Conservation (phyloP, 108 stramenopile species). For the Cyclotella distinguenda region DNA sequence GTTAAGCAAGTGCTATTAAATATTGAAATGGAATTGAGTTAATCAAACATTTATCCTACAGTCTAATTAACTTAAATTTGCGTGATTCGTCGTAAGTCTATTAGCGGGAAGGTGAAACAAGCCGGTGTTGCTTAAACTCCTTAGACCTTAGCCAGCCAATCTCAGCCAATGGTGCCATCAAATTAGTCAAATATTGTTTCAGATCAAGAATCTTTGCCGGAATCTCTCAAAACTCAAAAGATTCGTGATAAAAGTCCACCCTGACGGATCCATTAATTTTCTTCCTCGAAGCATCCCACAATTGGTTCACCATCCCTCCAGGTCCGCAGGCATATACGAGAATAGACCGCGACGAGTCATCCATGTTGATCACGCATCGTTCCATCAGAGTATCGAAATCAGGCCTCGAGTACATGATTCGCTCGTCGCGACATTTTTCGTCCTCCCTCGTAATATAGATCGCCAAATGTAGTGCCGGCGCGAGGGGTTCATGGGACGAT, state of each 20-base stretch:
- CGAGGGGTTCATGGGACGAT: not conserved
- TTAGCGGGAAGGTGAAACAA: too few species aligned
- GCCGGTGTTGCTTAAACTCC: too few species aligned
- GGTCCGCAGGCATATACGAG: constrained; percentile 28
- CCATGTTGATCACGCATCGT: not conserved
- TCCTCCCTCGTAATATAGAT: constrained; percentile 13
- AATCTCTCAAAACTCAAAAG: constrained; percentile 20
- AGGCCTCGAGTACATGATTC: constrained; percentile 4
- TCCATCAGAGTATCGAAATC: constrained; percentile 8
- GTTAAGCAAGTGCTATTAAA: constrained; percentile 82
- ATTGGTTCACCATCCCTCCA: constrained; percentile 18
- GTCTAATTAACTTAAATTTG: too few species aligned
- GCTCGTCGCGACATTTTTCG: not conserved
- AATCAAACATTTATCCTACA: too few species aligned
- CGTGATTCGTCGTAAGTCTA: too few species aligned
- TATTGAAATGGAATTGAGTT: too few species aligned
- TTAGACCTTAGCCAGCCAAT: too few species aligned
- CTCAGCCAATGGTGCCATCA: too few species aligned
- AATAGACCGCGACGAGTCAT: constrained; percentile 2
- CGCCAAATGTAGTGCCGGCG: not conserved
- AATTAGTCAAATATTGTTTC: too few species aligned
- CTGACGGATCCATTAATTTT: constrained; percentile 13
- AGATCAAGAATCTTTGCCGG: too few species aligned
- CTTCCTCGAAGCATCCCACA: constrained; percentile 35
- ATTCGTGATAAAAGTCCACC: constrained; percentile 38